Conservation (phyloP, 768 basidiomycete genomes). For the Lactarius quietus region DNA sequence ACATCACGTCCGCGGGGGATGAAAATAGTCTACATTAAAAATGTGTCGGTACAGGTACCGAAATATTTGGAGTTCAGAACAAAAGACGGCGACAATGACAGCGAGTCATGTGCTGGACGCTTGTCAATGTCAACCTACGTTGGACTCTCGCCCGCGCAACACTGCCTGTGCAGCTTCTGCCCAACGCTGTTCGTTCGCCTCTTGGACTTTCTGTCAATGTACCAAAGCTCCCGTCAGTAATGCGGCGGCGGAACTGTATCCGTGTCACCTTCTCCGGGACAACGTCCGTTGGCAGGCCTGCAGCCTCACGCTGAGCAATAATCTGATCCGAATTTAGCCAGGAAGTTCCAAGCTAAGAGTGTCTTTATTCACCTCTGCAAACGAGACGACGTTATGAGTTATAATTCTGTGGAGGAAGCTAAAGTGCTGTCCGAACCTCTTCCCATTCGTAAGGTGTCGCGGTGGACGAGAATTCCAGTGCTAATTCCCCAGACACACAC, state of each 20-base stretch:
- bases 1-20: not conserved
- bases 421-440: constrained; percentile 9
- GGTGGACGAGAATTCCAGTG: constrained; percentile 16
- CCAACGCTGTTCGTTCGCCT: constrained; percentile 22
- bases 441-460: constrained; percentile 20
- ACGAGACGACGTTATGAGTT: not conserved
- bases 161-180: constrained; percentile 22
- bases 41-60: not conserved
- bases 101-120: not conserved
- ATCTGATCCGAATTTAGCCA: constrained; percentile 10
- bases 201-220: constrained; percentile 17
- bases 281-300: constrained; percentile 17
- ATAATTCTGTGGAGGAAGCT: not conserved
- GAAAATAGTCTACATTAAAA: constrained; percentile 5
- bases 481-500: constrained; percentile 21
- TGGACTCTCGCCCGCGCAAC: constrained; percentile 9
- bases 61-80: not conserved
- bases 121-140: constrained; percentile 2
- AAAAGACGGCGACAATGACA: not conserved
- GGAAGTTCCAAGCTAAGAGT: not conserved
- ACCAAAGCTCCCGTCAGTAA: not conserved
- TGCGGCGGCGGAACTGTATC: not conserved
- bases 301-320: constrained; percentile 20
- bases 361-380: constrained; percentile 8
- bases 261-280: constrained; percentile 16